These are phyloP conservation scores for Cyberlindnera mrakii DNA, from an alignment of 805 yeast species.

Conservation along the genomic window DNA sequence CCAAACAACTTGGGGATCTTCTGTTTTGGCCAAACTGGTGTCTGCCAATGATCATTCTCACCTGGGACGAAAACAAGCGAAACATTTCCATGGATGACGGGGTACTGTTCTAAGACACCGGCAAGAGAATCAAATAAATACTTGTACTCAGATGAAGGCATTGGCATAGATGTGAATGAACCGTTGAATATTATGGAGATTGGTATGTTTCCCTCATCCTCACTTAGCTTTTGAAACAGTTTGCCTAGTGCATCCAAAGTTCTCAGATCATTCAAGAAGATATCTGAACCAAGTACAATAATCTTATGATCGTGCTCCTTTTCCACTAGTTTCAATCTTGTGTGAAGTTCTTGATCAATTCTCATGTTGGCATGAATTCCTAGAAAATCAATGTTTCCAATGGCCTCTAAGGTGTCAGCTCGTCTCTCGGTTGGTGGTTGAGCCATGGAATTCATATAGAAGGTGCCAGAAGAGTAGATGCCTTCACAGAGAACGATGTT, in stretches of 20 bases:
- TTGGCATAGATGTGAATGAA: conserved; percentile 65
- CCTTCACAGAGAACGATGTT: conserved; percentile 82
- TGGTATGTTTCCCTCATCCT: conserved; percentile 46
- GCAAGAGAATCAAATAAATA: conserved; percentile 72
- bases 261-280: conserved; percentile 54
- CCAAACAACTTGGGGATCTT: conserved; percentile 70
- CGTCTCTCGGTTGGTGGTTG: conserved; percentile 89
- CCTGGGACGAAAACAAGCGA: conserved; percentile 81
- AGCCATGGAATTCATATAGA: conserved; percentile 69
- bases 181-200: conserved; percentile 75
- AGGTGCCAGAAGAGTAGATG: conserved; percentile 61
- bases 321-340: conserved; percentile 52
- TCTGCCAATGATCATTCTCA: conserved; percentile 88
- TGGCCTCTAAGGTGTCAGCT: conserved; percentile 55
- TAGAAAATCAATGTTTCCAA: conserved; percentile 73
- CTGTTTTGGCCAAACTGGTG: conserved; percentile 70
- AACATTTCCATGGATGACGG: conserved; percentile 43
- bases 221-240: conserved; percentile 49
- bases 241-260: conserved; percentile 61
- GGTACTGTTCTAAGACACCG: conserved; percentile 51
- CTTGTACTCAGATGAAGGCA: conserved; percentile 55
- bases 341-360: conserved; percentile 54
- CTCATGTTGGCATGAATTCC: conserved; percentile 46
- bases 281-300: conserved; percentile 69
- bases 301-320: conserved; percentile 53